Conservation (phyloP, 2,329 filamentous ascomycete species). For the Orbilia blumenaviensis region DNA sequence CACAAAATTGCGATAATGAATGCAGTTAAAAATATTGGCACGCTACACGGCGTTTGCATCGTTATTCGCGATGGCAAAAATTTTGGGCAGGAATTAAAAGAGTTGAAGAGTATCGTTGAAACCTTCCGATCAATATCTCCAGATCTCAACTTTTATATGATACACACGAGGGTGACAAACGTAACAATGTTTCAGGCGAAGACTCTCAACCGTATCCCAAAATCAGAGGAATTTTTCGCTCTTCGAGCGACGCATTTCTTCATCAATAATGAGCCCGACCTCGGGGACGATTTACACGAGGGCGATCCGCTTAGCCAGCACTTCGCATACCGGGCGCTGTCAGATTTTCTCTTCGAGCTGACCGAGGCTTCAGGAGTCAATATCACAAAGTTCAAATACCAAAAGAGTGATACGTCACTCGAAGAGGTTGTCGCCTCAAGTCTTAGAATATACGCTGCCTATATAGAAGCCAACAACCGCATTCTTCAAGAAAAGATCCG, state of each 20-base stretch:
- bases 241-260: constrained; percentile 25
- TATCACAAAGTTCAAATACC: not conserved
- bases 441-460: not conserved
- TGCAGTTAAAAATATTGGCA: not conserved
- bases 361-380: not conserved
- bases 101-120: constrained; percentile 3
- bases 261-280: constrained; percentile 19
- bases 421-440: not conserved
- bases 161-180: constrained; percentile 24
- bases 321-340: constrained; percentile 17
- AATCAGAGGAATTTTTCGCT: constrained; percentile 14
- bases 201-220: not conserved
- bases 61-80: constrained; percentile 21
- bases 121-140: not conserved
- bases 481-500: not conserved
- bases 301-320: not conserved
- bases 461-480: not conserved
- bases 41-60: constrained; percentile 17
- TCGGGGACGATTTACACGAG: not conserved
- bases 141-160: constrained; percentile 25
- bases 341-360: constrained; percentile 10
- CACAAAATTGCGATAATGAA: constrained; percentile 12
- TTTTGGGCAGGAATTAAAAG: constrained; percentile 15
- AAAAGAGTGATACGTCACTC: not conserved
- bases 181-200: constrained; percentile 25